Evolutionary conservation across 352 stramenopile genomes (phyloP), one percentile per base, ranked within the genome.

Genomic region (Phytophthora gonapodyides): DNA sequence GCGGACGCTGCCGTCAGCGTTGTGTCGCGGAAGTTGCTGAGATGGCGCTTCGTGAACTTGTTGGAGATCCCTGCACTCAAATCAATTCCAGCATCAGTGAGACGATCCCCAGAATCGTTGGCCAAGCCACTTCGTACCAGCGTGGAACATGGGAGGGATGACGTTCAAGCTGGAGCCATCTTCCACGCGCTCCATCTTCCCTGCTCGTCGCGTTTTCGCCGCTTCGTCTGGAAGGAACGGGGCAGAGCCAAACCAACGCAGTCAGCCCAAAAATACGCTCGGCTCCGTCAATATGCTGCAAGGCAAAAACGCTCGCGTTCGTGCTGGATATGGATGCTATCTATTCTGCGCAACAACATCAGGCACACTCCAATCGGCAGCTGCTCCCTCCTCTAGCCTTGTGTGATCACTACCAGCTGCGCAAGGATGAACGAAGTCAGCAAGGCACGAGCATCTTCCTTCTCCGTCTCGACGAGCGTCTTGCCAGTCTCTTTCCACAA

Each of bases 21-120:
- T 16, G 83, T 92, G 56, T 94, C 85, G 7, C 85, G 72, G 44
- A 91, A 93, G 48, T 91, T 90, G 24, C 54, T 64, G 7, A 68
- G 60, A 72, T 90, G 84, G 16, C 75, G 72, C 67, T 87, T 89
- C 2, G 85, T 90, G 57, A 94, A 94, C 60, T 94, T 94, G 72
- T 65, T 88, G 8, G 85, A 94, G 36, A 92, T 84, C 5, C 82
- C 85, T 94, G 36, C 27, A 67, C n/a, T 27, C 24, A 27, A 27
- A 27, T 27, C 24, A 27, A 27, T 27, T 27, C 24, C 24, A 27
- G 24, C 24, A 27, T 27, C 24, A 27, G 24, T 5, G 24, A 27
- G 24, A 27, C 24, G 2, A 24, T 27, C 24, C 24, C 24, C 24
- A 27, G 24, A 42, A 27, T 13, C 30, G 43, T 49, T 41, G 13